Conservation (phyloP, 2,329 filamentous ascomycete species). For the Mollisia scopiformis region DNA sequence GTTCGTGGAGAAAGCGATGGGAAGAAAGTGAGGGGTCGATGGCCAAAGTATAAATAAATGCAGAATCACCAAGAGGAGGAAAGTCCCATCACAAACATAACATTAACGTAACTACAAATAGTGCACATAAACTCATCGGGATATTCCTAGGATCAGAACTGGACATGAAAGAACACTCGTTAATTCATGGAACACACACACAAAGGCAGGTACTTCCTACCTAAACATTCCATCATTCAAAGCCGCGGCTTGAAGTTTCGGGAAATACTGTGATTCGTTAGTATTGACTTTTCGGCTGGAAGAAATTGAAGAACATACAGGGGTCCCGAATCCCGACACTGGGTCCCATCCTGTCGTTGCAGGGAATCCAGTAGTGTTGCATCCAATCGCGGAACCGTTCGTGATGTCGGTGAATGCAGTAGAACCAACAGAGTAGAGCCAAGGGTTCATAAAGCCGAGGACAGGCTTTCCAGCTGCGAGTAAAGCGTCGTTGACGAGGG, state of each 20-base stretch:
- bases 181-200: neutral
- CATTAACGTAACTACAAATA: neutral
- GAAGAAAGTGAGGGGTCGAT: neutral
- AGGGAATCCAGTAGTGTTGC: constrained; percentile 34
- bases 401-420: constrained; percentile 44
- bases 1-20: constrained; percentile 10
- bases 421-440: constrained; percentile 40
- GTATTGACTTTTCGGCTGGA: neutral
- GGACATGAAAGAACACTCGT: neutral
- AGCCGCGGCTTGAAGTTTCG: constrained; percentile 7
- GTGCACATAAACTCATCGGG: neutral
- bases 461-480: constrained; percentile 51
- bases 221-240: constrained; percentile 7
- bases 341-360: constrained; percentile 40
- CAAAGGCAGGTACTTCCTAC: neutral
- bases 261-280: constrained; percentile 3
- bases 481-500: constrained; percentile 64
- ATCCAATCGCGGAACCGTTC: constrained; percentile 41
- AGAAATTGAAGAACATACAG: constrained; percentile 12
- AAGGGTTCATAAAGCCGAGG: constrained; percentile 47
- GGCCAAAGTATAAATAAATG: neutral
- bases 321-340: constrained; percentile 42
- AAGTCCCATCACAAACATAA: neutral
- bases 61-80: neutral
- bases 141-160: neutral